Conservation (phyloP, 441 rosid species). For the Adansonia grandidieri region DNA sequence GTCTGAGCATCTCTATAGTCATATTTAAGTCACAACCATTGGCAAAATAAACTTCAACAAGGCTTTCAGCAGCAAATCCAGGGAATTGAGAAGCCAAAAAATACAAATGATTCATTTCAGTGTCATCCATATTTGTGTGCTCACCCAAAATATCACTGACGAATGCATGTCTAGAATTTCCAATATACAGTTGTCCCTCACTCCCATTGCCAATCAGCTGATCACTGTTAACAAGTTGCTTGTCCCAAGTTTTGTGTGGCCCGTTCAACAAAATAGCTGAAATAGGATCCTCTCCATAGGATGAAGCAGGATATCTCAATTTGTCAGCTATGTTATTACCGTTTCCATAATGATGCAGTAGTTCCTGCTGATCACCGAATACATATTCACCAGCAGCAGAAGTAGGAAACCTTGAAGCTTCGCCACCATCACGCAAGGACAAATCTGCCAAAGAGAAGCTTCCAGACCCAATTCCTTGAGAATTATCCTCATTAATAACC, state of each 20-base stretch:
- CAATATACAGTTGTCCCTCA: conserved; percentile 55
- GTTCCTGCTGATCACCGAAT: conserved; percentile 54
- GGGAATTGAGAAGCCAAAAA: conserved; percentile 86
- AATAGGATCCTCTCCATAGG: conserved; percentile 64
- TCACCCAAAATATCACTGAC: conserved; percentile 58
- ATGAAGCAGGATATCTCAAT: conserved; percentile 51
- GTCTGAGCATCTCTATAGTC: conserved; percentile 97
- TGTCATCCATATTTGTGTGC: conserved; percentile 49
- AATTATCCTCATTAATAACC: no score
- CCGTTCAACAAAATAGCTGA: conserved; percentile 49
- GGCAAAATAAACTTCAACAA: conserved; percentile 86
- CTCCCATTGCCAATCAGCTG: conserved; percentile 62
- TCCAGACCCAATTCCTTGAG: no score
- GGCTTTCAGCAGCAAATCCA: conserved; percentile 93
- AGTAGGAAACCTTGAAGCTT: conserved; percentile 52
- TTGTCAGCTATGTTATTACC: conserved; percentile 60
- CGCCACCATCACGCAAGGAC: conserved; percentile 29
- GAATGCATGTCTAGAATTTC: conserved; percentile 54
- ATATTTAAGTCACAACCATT: conserved; percentile 83
- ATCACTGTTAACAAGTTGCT: conserved; percentile 59
- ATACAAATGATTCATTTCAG: conserved; percentile 69
- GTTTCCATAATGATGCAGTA: conserved; percentile 55
- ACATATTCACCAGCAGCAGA: conserved; percentile 53
- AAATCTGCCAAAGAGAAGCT: no score
- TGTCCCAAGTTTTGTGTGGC: conserved; percentile 74